Evolutionary conservation across 2,329 filamentous ascomycete species (phyloP).

Genomic region (Coleophoma cylindrospora): DNA sequence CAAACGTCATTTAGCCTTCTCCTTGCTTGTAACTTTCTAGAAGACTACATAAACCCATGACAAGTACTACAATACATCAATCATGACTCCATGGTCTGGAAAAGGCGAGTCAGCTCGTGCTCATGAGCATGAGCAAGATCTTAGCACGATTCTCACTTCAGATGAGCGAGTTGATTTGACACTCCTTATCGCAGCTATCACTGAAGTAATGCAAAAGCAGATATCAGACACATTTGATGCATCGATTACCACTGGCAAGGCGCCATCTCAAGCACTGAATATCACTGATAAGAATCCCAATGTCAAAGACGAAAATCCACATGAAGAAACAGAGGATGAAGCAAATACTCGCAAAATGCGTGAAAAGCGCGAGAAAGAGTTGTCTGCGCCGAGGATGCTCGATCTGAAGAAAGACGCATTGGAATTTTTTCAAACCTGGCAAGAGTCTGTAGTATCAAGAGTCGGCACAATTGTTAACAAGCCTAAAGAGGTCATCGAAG

Average conservation of each 20-base stretch:
- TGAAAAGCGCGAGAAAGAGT: constrained; percentile 39
- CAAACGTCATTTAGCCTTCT: too few species aligned
- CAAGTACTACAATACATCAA: constrained; percentile 2
- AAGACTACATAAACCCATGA: not conserved
- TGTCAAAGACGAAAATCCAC: constrained; percentile 20
- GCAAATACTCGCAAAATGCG: constrained; percentile 24
- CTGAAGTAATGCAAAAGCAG: constrained; percentile 49
- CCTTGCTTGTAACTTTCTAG: too few species aligned
- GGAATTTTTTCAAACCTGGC: constrained; percentile 76
- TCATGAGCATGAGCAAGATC: constrained; percentile 18
- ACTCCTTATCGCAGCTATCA: constrained; percentile 45
- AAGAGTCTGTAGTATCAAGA: constrained; percentile 62
- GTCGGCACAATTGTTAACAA: constrained; percentile 64
- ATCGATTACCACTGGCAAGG: constrained; percentile 15
- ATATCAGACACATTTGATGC: constrained; percentile 46
- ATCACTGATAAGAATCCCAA: constrained; percentile 31
- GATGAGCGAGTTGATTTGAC: constrained; percentile 38
- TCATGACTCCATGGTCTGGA: constrained; percentile 12
- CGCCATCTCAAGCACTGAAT: constrained; percentile 22
- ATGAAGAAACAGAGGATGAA: constrained; percentile 26
- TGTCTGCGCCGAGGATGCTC: constrained; percentile 44
- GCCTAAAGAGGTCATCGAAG: constrained; percentile 34
- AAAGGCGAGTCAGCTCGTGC: constrained; percentile 8
- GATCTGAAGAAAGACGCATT: constrained; percentile 68
- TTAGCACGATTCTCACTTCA: constrained; percentile 21